Conservation (phyloP, 108 stramenopile species). For the Pelagomonas calceolata region DNA sequence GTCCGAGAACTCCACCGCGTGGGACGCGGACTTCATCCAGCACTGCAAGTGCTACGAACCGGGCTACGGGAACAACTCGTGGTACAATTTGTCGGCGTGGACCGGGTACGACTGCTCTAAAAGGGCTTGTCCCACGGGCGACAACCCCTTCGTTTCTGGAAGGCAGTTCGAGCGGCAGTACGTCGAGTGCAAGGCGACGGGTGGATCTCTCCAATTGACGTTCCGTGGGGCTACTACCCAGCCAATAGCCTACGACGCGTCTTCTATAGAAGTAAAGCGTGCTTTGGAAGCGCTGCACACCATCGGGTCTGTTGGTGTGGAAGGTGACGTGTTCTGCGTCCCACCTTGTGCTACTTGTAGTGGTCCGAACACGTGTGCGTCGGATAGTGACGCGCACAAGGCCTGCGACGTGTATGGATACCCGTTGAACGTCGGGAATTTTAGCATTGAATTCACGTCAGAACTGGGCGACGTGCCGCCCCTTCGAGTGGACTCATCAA, state of each 20-base stretch:
- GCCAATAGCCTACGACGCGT: constrained; percentile 29
- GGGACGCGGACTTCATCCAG: constrained; percentile 44
- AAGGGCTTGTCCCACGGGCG: constrained; percentile 38
- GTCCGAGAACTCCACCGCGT: constrained; percentile 9
- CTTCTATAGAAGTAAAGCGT: constrained; percentile 10
- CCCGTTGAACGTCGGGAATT: not conserved
- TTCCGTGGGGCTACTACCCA: constrained; percentile 26
- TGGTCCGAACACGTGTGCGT: not conserved
- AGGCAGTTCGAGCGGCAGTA: constrained; percentile 33
- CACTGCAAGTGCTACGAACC: constrained; percentile 44
- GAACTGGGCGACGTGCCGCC: constrained; percentile 12
- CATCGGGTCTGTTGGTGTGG: not conserved
- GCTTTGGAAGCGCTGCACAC: constrained; percentile 17
- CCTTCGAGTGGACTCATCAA: not conserved
- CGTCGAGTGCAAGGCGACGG: constrained; percentile 28
- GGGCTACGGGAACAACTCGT: constrained; percentile 2
- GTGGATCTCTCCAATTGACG: constrained; percentile 23
- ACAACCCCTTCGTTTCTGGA: constrained; percentile 12
- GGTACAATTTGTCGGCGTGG: constrained; percentile 16
- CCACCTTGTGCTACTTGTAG: not conserved
- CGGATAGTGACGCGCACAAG: not conserved
- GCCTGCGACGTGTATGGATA: not conserved
- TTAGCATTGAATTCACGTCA: not conserved
- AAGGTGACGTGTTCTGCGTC: not conserved
- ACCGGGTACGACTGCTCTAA: constrained; percentile 43